Conservation (phyloP, 2,329 filamentous ascomycete species). For the Tolypocladium sp. region DNA sequence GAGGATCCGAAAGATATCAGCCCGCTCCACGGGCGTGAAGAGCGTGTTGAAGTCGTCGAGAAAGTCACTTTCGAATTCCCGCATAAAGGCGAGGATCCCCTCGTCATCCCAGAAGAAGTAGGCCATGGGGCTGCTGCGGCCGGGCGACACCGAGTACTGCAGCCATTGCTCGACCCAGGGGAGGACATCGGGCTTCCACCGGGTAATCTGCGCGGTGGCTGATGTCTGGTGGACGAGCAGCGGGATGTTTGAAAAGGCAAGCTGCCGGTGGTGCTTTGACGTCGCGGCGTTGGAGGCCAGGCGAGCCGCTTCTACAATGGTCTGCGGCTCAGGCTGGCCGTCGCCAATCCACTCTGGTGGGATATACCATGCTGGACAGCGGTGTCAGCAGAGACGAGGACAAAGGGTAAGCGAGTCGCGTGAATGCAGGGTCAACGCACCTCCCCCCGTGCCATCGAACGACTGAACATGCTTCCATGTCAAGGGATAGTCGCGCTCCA, state of each 20-base stretch:
- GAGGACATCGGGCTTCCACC: constrained; percentile 9
- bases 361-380: constrained; percentile 12
- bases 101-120: constrained; percentile 15
- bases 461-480: constrained; percentile 11
- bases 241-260: constrained; percentile 14
- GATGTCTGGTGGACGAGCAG: constrained; percentile 14
- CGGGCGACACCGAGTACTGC: constrained; percentile 3
- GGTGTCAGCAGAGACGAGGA: neutral
- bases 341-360: constrained; percentile 10
- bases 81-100: constrained; percentile 10
- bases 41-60: constrained; percentile 6
- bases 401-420: neutral
- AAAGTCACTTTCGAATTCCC: constrained; percentile 9
- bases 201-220: constrained; percentile 6
- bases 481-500: constrained; percentile 6
- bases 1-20: constrained; percentile 13
- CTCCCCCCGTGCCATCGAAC: constrained; percentile 9
- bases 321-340: constrained; percentile 4
- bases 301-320: constrained; percentile 11
- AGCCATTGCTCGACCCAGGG: constrained; percentile 14
- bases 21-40: constrained; percentile 11
- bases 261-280: constrained; percentile 4
- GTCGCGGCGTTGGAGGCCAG: constrained; percentile 10
- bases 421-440: constrained; percentile 2
- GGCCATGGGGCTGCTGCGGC: constrained; percentile 9